A percentile compares a stretch with the other conserved stretches of the same genome.
phyloP scores from a whole-genome alignment of 1,284 basidiomycete species.

The Cryptococcus deneoformans region DNA sequence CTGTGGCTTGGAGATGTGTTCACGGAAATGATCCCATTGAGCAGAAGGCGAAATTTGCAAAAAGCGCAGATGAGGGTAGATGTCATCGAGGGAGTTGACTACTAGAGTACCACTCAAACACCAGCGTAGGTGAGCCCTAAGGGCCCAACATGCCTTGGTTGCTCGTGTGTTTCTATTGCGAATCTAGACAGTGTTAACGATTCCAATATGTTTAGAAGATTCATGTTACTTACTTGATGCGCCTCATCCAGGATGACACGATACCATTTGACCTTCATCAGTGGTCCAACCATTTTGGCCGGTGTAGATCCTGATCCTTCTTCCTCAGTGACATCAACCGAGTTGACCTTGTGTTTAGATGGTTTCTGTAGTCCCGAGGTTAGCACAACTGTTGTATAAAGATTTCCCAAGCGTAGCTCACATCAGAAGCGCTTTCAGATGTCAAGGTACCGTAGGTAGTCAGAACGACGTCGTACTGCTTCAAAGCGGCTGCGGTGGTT shows the following conservation, averaged over 20 bases:
- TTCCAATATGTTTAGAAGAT: neutral
- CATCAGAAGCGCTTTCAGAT: conserved; percentile 25
- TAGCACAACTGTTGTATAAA: neutral
- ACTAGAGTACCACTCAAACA: conserved; percentile 44
- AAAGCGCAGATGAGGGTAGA: conserved; percentile 36
- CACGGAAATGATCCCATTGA: conserved; percentile 33
- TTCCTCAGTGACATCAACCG: conserved; percentile 15
- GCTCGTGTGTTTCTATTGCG: conserved; percentile 42
- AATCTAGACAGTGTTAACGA: conserved; percentile 15
- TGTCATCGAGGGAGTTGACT: conserved; percentile 34
- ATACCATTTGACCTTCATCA: conserved; percentile 44
- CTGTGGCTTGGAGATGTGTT: conserved; percentile 25
- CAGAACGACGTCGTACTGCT: conserved; percentile 45
- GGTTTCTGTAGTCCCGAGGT: neutral
- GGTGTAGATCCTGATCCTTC: no score
- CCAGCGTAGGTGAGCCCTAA: conserved; percentile 39
- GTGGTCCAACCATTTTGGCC: conserved; percentile 27
- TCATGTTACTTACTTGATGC: conserved; percentile 22
- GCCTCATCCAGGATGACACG: conserved; percentile 52
- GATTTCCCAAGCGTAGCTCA: conserved; percentile 1
- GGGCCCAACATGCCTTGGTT: conserved; percentile 30
- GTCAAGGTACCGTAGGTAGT: conserved; percentile 43
- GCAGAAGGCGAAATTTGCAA: conserved; percentile 25
- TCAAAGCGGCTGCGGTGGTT: conserved; percentile 29
- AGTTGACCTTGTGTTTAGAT: conserved; percentile 17